Conservation (phyloP, 345 rosid genomes). For the Lepidium africanum region DNA sequence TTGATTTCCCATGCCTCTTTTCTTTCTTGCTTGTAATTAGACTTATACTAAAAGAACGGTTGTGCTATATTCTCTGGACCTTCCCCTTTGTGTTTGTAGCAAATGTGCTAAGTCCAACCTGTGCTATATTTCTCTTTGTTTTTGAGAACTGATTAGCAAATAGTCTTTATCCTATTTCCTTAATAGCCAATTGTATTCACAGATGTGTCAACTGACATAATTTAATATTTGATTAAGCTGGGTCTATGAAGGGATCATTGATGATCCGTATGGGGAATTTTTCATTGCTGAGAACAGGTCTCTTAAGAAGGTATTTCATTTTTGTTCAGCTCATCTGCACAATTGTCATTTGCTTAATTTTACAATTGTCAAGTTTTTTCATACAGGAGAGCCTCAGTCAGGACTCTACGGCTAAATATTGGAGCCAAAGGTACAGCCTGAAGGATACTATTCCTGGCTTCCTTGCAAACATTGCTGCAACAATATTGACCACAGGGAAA, state of each 20-base stretch:
- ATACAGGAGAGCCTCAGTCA: conserved; percentile 84
- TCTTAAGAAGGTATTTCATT: conserved; percentile 64
- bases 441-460: conserved; percentile 93
- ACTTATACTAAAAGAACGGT: neutral
- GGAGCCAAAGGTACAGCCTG: conserved; percentile 85
- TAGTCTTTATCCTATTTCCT: conserved; percentile 2
- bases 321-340: neutral
- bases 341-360: neutral
- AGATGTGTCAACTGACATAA: conserved; percentile 14
- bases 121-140: neutral
- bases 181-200: neutral
- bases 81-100: neutral
- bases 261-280: conserved; percentile 97
- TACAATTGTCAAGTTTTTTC: conserved; percentile 15
- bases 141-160: neutral
- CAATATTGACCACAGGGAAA: conserved; percentile 91
- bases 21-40: neutral
- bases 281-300: conserved; percentile 87
- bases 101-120: too few species aligned
- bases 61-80: neutral
- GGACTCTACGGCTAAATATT: conserved; percentile 78
- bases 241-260: conserved; percentile 97
- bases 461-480: conserved; percentile 86
- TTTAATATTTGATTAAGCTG: conserved; percentile 49
- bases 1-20: conserved; percentile 14